Percentiles rank a stretch among this genome's conserved stretches.
phyloP scores from a whole-genome alignment of 176 grass and related monocot genomes.

The Luzula sylvatica region DNA sequence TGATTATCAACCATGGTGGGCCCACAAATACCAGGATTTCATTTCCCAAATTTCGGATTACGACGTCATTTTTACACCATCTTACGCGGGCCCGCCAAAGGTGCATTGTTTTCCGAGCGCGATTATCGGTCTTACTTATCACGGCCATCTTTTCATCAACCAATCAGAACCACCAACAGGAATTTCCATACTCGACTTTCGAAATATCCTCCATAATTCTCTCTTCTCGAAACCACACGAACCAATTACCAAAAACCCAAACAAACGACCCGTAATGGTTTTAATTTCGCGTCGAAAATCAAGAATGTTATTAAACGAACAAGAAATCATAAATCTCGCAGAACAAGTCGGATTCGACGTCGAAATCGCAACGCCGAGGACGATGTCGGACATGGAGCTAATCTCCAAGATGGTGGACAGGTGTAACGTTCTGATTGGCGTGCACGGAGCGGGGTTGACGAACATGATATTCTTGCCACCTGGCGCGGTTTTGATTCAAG shows the following conservation, averaged over 20 bases:
- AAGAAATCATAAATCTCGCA: slow-evolving; percentile 24
- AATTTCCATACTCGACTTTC: slow-evolving; percentile 57
- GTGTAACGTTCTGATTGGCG: slow-evolving; percentile 58
- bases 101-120: slow-evolving; percentile 60
- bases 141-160: slow-evolving; percentile 48
- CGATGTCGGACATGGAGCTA: slow-evolving; percentile 22
- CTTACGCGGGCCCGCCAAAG: slow-evolving; percentile 17
- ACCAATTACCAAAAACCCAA: slow-evolving; percentile 20
- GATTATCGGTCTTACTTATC: slow-evolving; percentile 50
- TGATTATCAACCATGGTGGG: slow-evolving; percentile 43
- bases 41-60: slow-evolving; percentile 29
- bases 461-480: slow-evolving; percentile 64
- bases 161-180: slow-evolving; percentile 24
- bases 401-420: slow-evolving; percentile 34
- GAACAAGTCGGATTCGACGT: slow-evolving; percentile 59
- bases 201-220: slow-evolving; percentile 43
- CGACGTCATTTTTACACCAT: slow-evolving; percentile 28
- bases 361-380: slow-evolving; percentile 27
- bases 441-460: slow-evolving; percentile 53
- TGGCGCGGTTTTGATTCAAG: slow-evolving; percentile 39
- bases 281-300: slow-evolving; percentile 43
- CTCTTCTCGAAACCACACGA: slow-evolving; percentile 23
- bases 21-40: slow-evolving; percentile 41
- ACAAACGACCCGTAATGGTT: slow-evolving; percentile 60
- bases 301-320: slow-evolving; percentile 33